Evolutionary conservation across 2,329 filamentous ascomycete genomes (phyloP).

Genomic region (Paecilomyces variotii): DNA sequence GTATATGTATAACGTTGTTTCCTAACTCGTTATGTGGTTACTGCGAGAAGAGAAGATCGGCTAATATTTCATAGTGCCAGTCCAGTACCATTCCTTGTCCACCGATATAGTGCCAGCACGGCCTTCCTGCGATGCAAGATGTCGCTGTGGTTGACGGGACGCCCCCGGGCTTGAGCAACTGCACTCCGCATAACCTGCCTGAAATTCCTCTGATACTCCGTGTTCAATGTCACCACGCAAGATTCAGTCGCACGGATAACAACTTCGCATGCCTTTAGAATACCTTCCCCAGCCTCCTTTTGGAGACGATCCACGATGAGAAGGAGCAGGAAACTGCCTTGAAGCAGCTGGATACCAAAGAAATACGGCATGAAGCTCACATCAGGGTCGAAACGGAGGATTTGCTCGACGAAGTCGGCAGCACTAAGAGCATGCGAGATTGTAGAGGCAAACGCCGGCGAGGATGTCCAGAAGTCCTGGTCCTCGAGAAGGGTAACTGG

Average conservation of each 20-base stretch:
- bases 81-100: constrained; percentile 85
- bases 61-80: constrained; percentile 46
- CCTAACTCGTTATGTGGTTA: not conserved
- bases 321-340: constrained; percentile 80
- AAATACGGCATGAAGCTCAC: constrained; percentile 96
- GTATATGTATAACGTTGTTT: not conserved
- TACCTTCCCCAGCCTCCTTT: constrained; percentile 71
- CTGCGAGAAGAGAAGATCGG: not conserved
- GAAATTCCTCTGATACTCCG: constrained; percentile 94
- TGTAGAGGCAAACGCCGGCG: constrained; percentile 75
- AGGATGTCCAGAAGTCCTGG: constrained; percentile 89
- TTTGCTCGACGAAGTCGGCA: constrained; percentile 76
- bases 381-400: constrained; percentile 83
- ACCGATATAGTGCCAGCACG: constrained; percentile 76
- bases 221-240: constrained; percentile 87
- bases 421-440: constrained; percentile 84
- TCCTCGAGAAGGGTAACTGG: constrained; percentile 85
- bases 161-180: constrained; percentile 75
- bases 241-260: constrained; percentile 89
- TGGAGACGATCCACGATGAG: constrained; percentile 86
- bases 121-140: constrained; percentile 78
- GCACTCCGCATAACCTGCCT: constrained; percentile 92
- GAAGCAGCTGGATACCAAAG: constrained; percentile 86
- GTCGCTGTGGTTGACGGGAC: constrained; percentile 76
- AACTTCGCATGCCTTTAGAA: constrained; percentile 86